These are phyloP conservation scores for Neoarthrinium moseri DNA, from an alignment of 2,329 filamentous ascomycete species.

Conservation along the genomic window DNA sequence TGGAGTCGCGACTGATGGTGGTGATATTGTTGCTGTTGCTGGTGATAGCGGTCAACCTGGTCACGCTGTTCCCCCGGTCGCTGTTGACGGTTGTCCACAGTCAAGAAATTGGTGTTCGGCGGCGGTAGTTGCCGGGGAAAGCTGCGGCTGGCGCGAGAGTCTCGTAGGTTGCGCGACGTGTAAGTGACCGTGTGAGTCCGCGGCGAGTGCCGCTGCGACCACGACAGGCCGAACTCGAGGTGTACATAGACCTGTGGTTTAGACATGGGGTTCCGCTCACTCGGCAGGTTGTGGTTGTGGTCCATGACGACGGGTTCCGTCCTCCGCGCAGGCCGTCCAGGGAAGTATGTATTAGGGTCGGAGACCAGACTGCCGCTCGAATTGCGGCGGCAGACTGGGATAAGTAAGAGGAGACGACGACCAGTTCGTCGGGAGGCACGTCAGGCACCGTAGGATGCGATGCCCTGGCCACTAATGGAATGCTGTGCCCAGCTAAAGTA, in stretches of 20 bases:
- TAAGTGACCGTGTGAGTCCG: conserved; percentile 46
- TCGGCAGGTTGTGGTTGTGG: conserved; percentile 21
- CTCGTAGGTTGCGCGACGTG: conserved; percentile 43
- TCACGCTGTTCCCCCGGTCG: conserved; percentile 20
- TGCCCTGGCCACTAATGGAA: neutral
- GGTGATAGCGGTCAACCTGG: conserved; percentile 15
- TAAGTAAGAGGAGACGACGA: neutral
- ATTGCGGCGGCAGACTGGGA: neutral
- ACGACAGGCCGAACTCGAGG: conserved; percentile 52
- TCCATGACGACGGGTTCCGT: conserved; percentile 26
- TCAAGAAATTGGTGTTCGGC: conserved; percentile 44
- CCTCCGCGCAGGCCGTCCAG: conserved; percentile 14
- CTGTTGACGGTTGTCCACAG: conserved; percentile 24
- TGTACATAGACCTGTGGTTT: conserved; percentile 48
- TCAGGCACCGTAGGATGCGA: neutral
- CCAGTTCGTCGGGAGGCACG: neutral
- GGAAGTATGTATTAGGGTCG: neutral
- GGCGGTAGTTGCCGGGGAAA: conserved; percentile 47
- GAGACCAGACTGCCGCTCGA: neutral
- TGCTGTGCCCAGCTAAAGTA: too few species aligned
- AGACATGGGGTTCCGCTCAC: conserved; percentile 23
- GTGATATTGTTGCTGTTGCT: conserved; percentile 9
- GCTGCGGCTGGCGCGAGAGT: conserved; percentile 33
- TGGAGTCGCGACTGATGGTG: conserved; percentile 13
- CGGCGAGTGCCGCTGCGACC: conserved; percentile 40